These are phyloP conservation scores for Amniculicola lignicola DNA, from an alignment of 495 filamentous ascomycete species.

Conservation along the genomic window DNA sequence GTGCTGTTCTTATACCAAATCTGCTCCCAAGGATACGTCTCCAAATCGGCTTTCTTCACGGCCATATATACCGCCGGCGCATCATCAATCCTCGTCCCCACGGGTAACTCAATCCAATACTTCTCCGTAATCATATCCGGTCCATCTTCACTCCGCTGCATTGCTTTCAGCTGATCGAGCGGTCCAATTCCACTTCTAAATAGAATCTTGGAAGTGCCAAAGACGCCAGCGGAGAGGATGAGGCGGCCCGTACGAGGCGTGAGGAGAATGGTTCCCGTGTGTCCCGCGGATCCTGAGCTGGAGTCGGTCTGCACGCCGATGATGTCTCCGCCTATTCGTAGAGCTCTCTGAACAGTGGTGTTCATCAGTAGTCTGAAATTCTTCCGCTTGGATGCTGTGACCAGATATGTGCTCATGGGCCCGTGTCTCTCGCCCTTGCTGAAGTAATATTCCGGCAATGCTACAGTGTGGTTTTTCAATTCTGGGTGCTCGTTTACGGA, in stretches of 20 bases:
- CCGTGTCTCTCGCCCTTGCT: not conserved
- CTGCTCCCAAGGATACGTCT: not conserved
- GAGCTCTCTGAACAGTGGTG: not conserved
- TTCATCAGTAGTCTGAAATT: conserved; percentile 3
- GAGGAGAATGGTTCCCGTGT: not conserved
- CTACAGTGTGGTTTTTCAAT: not conserved
- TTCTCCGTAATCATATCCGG: not conserved
- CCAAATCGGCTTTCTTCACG: not conserved
- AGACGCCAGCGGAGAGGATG: conserved; percentile 12
- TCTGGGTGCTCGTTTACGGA: not conserved
- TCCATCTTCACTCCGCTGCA: not conserved
- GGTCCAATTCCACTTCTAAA: conserved; percentile 5
- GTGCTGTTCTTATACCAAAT: not conserved
- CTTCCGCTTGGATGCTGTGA: not conserved
- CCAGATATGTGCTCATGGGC: not conserved
- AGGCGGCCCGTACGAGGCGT: conserved; percentile 1
- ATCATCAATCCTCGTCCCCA: conserved; percentile 5
- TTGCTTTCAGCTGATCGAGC: not conserved
- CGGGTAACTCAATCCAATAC: conserved; percentile 1
- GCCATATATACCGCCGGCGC: not conserved
- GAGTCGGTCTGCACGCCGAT: not conserved
- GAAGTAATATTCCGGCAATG: conserved; percentile 40
- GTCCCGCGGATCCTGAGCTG: not conserved
- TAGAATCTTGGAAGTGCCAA: conserved; percentile 3
- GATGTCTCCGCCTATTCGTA: not conserved